A percentile compares a stretch with the other conserved stretches of the same genome.
phyloP scores from a whole-genome alignment of 78 protist species.

The Polysphondylium violaceum region DNA sequence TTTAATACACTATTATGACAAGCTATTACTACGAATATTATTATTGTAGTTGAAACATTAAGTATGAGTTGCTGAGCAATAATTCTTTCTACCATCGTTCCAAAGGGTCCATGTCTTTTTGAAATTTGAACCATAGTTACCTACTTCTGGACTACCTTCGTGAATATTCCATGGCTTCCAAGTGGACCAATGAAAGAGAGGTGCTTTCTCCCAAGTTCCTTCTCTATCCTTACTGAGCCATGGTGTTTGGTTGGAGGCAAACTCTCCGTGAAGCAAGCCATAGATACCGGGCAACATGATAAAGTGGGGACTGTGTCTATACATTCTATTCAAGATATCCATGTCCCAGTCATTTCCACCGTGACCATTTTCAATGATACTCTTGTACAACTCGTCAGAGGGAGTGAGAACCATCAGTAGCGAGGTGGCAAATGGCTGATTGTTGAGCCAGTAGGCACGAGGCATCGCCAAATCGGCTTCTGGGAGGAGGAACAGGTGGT shows the following conservation, averaged over 20 bases:
- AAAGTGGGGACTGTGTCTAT: background rate
- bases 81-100: background rate
- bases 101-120: slow-evolving; percentile 3
- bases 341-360: slow-evolving; percentile 6
- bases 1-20: too few relatives aligned
- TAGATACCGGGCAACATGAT: slow-evolving; percentile 15
- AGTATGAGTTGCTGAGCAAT: too few relatives aligned
- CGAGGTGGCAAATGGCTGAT: background rate
- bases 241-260: background rate
- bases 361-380: background rate
- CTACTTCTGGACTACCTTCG: background rate
- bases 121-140: background rate
- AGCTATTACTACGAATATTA: too few relatives aligned
- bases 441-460: background rate
- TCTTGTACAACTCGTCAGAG: background rate
- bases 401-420: background rate
- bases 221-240: background rate
- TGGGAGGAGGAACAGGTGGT: background rate
- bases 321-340: background rate
- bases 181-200: background rate
- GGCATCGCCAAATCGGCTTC: background rate
- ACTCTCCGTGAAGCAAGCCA: background rate
- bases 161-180: background rate
- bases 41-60: too few relatives aligned
- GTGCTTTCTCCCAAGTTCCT: background rate